Conservation (phyloP, 805 yeast species). For the Candida xyloterini region DNA sequence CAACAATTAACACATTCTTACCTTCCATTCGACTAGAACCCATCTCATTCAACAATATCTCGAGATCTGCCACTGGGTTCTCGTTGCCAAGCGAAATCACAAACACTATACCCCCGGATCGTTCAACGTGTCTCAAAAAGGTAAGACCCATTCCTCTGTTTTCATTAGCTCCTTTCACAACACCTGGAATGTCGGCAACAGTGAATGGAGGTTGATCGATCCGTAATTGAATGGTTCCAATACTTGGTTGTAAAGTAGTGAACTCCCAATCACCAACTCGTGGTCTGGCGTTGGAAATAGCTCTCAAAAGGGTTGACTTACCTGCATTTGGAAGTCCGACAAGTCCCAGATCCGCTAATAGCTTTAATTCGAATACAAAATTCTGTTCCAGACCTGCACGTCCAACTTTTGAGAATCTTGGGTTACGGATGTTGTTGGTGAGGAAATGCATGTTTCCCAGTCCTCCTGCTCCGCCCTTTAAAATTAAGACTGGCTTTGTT, state of each 20-base stretch:
- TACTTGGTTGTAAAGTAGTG: constrained; percentile 87
- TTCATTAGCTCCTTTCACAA: constrained; percentile 79
- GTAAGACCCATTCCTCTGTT: constrained; percentile 93
- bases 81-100: constrained; percentile 72
- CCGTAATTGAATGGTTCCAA: constrained; percentile 77
- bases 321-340: constrained; percentile 98
- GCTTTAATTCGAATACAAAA: constrained; percentile 79
- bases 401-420: constrained; percentile 82
- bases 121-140: constrained; percentile 86
- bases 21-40: constrained; percentile 58
- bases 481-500: constrained; percentile 60
- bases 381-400: constrained; percentile 61
- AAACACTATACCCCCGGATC: constrained; percentile 86
- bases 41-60: constrained; percentile 63
- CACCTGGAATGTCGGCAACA: constrained; percentile 97
- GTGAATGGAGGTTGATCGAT: constrained; percentile 72
- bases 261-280: constrained; percentile 96
- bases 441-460: constrained; percentile 95
- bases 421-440: constrained; percentile 80
- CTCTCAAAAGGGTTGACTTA: constrained; percentile 81
- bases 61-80: constrained; percentile 65
- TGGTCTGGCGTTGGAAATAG: constrained; percentile 87
- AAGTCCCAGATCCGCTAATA: constrained; percentile 88
- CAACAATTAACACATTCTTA: constrained; percentile 72
- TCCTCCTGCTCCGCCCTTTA: constrained; percentile 91